phyloP scores from a whole-genome alignment of 2,329 filamentous ascomycete genomes.

The Colletotrichum sp. region DNA sequence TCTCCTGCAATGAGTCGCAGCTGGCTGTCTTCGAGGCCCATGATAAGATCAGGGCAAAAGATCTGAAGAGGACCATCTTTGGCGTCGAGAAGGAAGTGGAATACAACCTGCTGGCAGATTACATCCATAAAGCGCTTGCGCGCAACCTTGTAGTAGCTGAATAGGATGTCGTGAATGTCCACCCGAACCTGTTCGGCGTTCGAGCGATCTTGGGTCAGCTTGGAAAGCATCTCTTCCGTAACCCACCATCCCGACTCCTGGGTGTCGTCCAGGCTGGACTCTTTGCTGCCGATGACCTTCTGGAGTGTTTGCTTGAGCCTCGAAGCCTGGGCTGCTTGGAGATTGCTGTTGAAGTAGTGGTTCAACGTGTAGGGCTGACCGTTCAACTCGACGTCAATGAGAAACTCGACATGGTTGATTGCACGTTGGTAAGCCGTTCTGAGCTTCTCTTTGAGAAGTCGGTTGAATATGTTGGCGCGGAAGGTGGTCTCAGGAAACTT shows the following conservation, averaged over 20 bases:
- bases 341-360: conserved; percentile 51
- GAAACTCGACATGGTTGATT: conserved; percentile 51
- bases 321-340: conserved; percentile 28
- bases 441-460: conserved; percentile 51
- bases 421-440: conserved; percentile 48
- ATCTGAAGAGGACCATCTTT: conserved; percentile 54
- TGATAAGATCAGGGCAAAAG: conserved; percentile 56
- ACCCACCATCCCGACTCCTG: conserved; percentile 4
- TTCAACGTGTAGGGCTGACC: conserved; percentile 55
- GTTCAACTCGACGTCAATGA: conserved; percentile 56
- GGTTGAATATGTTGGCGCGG: conserved; percentile 41
- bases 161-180: conserved; percentile 65
- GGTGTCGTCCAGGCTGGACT: background rate
- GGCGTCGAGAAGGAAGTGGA: conserved; percentile 56
- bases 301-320: background rate
- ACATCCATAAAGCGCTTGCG: conserved; percentile 67
- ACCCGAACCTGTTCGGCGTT: conserved; percentile 37
- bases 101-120: conserved; percentile 62
- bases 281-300: background rate
- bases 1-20: conserved; percentile 65
- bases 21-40: conserved; percentile 48
- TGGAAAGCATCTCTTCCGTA: conserved; percentile 16
- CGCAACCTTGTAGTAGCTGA: conserved; percentile 66
- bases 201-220: conserved; percentile 9
- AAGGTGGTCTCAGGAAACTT: conserved; percentile 50